Base-by-base conservation (phyloP, 768 basidiomycete genomes). In the Boletus huronensis region DNA sequence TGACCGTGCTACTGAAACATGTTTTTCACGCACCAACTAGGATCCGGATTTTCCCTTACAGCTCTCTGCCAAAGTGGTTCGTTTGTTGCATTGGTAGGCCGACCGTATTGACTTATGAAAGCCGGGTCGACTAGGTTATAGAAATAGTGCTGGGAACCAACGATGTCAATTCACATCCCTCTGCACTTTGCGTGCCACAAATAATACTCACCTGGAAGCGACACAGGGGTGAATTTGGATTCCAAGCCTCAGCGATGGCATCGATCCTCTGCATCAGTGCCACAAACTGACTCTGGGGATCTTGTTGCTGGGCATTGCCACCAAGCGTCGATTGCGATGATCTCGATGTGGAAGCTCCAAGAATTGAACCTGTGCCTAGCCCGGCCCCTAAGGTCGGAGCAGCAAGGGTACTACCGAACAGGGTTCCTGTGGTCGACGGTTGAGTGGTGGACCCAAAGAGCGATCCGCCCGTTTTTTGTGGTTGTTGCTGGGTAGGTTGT, bases 61-160 rank as follows among this genome's bases (percentile, higher is more conserved):
- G 91, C 91, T 65, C 87, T 87, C 63, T 87, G 81, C 91, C 91
- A 93, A 41, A 85, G 61, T 9, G 75, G 75, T 41, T 91, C 88
- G 44, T 89, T 85, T 6, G 80, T 79, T 13, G 84, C 84, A 61
- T 90, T 90, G 14, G 76, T 67, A 13, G 92, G 91, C 16, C 88
- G 82, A 7, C 80, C 84, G 58, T 89, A 94, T 48, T 84, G 60
- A 26, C 73, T 75, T 3, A 88, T 82, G 59, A 85, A 77, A 6
- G 73, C 74, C 0, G 89, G 88, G 61, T 88, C 83, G 5, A 93
- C 89, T 14, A 90, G 73, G 61, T 93, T 93, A 68, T 94, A 93
- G 61, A 94, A 94, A 58, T 82, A 83, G 58, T 90, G 81, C 90
- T 93, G 51, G 35, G 19, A 36, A 39, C 40, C 14, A 38, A 6